phyloP scores from a whole-genome alignment of 2,329 filamentous ascomycete genomes.

The Scytalidium sp. region DNA sequence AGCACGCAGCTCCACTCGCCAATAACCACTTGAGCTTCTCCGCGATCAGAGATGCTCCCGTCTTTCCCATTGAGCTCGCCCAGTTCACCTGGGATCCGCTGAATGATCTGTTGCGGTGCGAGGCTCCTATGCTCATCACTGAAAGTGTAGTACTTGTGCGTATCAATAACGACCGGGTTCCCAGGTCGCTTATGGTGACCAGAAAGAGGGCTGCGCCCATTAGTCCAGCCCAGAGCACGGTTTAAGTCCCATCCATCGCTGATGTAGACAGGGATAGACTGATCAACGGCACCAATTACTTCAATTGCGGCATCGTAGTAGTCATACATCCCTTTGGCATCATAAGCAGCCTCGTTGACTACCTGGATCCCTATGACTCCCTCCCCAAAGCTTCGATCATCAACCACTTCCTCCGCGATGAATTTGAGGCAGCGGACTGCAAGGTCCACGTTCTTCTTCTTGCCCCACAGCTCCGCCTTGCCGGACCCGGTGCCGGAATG shows the following conservation, averaged over 20 bases:
- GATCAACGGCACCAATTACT: conserved; percentile 44
- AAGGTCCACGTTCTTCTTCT: conserved; percentile 37
- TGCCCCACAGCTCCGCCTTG: conserved; percentile 49
- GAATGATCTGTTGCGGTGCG: conserved; percentile 48
- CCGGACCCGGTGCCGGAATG: conserved; percentile 54
- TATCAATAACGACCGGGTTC: conserved; percentile 53
- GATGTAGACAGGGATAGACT: conserved; percentile 51
- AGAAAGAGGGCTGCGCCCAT: conserved; percentile 24
- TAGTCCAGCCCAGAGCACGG: conserved; percentile 41
- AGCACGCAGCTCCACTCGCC: conserved; percentile 59
- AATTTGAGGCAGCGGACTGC: conserved; percentile 46
- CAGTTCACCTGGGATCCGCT: conserved; percentile 40
- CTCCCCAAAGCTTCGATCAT: conserved; percentile 14
- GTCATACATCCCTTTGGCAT: conserved; percentile 49
- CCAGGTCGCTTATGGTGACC: conserved; percentile 9
- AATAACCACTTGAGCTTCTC: conserved; percentile 48
- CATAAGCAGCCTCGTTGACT: conserved; percentile 51
- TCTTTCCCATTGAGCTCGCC: conserved; percentile 41
- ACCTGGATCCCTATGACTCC: conserved; percentile 55
- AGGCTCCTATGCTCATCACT: conserved; percentile 48
- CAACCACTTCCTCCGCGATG: conserved; percentile 42
- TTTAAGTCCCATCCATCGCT: conserved; percentile 55
- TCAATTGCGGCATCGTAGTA: conserved; percentile 52
- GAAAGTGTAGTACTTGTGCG: conserved; percentile 58
- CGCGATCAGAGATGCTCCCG: conserved; percentile 44